A percentile compares a stretch with the other conserved stretches of the same genome.
Conservation (phyloP, 2,329 filamentous ascomycete genomes). For the Trichoderma brevicompactum region DNA sequence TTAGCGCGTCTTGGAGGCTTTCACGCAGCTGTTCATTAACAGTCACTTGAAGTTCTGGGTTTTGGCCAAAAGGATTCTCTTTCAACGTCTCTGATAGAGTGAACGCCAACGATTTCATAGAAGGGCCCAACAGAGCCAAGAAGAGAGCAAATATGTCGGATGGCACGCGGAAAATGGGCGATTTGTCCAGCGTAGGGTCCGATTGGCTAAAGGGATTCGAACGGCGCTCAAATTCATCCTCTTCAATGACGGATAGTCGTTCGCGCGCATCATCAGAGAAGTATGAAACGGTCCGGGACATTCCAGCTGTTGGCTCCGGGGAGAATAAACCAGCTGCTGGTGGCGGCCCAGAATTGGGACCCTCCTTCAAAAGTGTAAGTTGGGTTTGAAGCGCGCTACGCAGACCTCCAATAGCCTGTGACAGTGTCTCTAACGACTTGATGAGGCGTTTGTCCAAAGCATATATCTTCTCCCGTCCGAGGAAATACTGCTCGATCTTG, state of each 20-base stretch:
- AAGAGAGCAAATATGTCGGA: slow-evolving; percentile 91
- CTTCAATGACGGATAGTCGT: slow-evolving; percentile 65
- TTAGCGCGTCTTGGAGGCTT: slow-evolving; percentile 79
- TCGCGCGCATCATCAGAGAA: slow-evolving; percentile 48
- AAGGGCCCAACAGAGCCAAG: slow-evolving; percentile 84
- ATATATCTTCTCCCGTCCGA: slow-evolving; percentile 80
- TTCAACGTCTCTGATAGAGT: slow-evolving; percentile 87
- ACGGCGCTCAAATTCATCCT: slow-evolving; percentile 55
- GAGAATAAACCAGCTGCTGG: slow-evolving; percentile 32
- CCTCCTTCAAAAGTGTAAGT: slow-evolving; percentile 78
- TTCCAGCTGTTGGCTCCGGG: slow-evolving; percentile 31
- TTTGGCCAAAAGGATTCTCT: slow-evolving; percentile 78
- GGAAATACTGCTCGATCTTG: slow-evolving; percentile 83
- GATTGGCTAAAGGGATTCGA: slow-evolving; percentile 36
- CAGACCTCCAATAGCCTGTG: slow-evolving; percentile 87
- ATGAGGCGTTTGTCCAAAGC: slow-evolving; percentile 78
- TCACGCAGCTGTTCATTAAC: slow-evolving; percentile 80
- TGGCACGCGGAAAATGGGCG: slow-evolving; percentile 59
- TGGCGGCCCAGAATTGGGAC: slow-evolving; percentile 35
- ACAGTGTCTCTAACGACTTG: slow-evolving; percentile 80
- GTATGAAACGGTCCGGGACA: slow-evolving; percentile 38
- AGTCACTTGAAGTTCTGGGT: slow-evolving; percentile 68
- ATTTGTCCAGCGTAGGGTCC: slow-evolving; percentile 38
- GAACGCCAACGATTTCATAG: slow-evolving; percentile 93
- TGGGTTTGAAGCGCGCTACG: slow-evolving; percentile 89